Evolutionary conservation across 306 rosid genomes (phyloP).

Genomic region (Nissolia schottii): DNA sequence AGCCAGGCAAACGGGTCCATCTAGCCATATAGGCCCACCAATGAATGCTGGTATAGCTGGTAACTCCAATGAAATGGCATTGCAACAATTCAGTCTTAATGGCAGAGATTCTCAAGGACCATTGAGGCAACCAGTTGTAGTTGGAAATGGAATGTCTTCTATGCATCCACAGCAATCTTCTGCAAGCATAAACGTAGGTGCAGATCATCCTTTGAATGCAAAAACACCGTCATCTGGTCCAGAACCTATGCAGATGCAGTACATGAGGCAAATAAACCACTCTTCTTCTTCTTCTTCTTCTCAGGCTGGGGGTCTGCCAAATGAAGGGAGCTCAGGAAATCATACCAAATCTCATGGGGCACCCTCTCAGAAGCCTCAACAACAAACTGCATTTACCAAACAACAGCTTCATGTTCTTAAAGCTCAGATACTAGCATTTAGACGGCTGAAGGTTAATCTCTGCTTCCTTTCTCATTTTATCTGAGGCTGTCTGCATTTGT

Average conservation of each 20-base stretch:
- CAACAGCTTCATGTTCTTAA: conserved; percentile 92
- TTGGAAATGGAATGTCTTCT: conserved; percentile 70
- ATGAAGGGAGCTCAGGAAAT: conserved; percentile 57
- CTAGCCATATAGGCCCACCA: conserved; percentile 55
- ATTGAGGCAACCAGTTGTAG: conserved; percentile 44
- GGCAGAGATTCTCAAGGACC: conserved; percentile 78
- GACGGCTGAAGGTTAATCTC: conserved; percentile 81
- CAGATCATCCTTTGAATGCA: conserved; percentile 49
- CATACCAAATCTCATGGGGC: conserved; percentile 45
- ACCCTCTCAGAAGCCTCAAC: conserved; percentile 57
- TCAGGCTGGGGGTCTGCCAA: conserved; percentile 48
- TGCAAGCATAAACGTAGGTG: conserved; percentile 44
- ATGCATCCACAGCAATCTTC: conserved; percentile 58
- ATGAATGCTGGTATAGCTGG: conserved; percentile 44
- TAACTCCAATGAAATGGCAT: conserved; percentile 41
- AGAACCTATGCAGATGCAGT: conserved; percentile 55
- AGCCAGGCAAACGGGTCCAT: conserved; percentile 60
- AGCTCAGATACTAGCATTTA: conserved; percentile 94
- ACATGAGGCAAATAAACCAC: conserved; percentile 55
- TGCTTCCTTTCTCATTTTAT: conserved; percentile 18
- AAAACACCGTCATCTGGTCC: conserved; percentile 47
- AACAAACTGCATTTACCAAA: conserved; percentile 65
- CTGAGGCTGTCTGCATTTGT: not conserved
- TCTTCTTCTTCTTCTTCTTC: conserved; percentile 62
- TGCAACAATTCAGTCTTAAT: conserved; percentile 64